phyloP scores from a whole-genome alignment of 2,329 filamentous ascomycete genomes.

The Colletotrichum higginsianum region DNA sequence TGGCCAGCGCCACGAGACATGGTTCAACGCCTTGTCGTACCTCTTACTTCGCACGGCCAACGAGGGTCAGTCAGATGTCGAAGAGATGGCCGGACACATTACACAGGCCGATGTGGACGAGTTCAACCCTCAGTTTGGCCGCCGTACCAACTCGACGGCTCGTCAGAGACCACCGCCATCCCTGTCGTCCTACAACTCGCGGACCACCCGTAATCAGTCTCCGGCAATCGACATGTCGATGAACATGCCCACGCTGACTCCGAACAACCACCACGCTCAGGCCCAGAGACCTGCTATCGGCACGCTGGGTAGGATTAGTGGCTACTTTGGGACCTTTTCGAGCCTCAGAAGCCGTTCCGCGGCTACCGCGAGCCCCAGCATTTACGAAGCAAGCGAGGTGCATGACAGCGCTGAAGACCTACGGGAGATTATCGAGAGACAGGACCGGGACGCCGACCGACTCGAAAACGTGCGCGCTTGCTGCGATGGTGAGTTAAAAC shows the following conservation, averaged over 20 bases:
- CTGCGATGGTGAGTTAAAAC: slow-evolving; percentile 86
- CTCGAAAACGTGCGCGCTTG: slow-evolving; percentile 97
- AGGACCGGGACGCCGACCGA: slow-evolving; percentile 82
- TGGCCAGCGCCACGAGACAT: slow-evolving; percentile 95
- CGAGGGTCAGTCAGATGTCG: slow-evolving; percentile 73
- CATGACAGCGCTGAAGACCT: slow-evolving; percentile 89
- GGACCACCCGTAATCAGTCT: slow-evolving; percentile 77
- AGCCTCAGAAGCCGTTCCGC: slow-evolving; percentile 68
- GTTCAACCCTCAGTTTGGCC: slow-evolving; percentile 80
- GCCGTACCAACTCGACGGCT: slow-evolving; percentile 48
- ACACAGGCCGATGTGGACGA: slow-evolving; percentile 79
- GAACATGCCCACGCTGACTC: slow-evolving; percentile 70
- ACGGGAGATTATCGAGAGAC: slow-evolving; percentile 82
- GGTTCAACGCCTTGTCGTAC: slow-evolving; percentile 98
- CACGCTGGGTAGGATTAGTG: slow-evolving; percentile 72
- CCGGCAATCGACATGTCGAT: slow-evolving; percentile 67
- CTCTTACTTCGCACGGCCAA: slow-evolving; percentile 83
- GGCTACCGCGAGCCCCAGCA: slow-evolving; percentile 59
- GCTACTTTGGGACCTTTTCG: slow-evolving; percentile 72
- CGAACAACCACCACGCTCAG: slow-evolving; percentile 58
- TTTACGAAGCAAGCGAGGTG: slow-evolving; percentile 74
- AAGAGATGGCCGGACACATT: slow-evolving; percentile 71
- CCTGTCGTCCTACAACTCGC: slow-evolving; percentile 85
- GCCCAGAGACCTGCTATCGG: slow-evolving; percentile 55
- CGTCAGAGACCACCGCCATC: slow-evolving; percentile 73